These are phyloP conservation scores for Beauveria sp. DNA, from an alignment of 2,329 filamentous ascomycete genomes.

Conservation along the genomic window DNA sequence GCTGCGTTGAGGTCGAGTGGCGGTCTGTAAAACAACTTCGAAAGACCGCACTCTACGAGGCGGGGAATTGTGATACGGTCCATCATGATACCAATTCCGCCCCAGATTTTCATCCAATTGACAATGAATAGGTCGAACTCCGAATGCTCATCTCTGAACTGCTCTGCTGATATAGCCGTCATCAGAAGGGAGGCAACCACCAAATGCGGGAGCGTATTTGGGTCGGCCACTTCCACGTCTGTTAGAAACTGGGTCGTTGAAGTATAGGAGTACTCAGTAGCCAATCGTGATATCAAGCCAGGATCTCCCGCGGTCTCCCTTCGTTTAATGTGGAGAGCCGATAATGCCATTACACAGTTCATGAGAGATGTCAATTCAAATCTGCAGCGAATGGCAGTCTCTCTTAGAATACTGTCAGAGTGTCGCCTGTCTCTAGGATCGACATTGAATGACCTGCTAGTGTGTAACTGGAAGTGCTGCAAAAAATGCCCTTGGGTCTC, in stretches of 20 bases:
- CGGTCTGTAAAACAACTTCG: not conserved
- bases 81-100: conserved; percentile 30
- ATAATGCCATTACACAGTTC: not conserved
- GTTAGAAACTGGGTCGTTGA: not conserved
- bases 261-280: not conserved
- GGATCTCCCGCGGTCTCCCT: not conserved
- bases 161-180: conserved; percentile 41
- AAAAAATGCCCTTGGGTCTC: not conserved
- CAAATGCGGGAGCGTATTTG: conserved; percentile 41
- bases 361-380: not conserved
- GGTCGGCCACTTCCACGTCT: conserved; percentile 35
- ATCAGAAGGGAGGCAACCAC: conserved; percentile 44
- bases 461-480: not conserved
- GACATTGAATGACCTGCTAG: conserved; percentile 2
- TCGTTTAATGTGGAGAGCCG: not conserved
- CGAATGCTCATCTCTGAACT: conserved; percentile 40
- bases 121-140: conserved; percentile 39
- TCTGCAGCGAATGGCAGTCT: not conserved
- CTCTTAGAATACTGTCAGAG: not conserved
- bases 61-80: not conserved
- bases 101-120: conserved; percentile 50
- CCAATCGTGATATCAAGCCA: not conserved
- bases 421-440: not conserved
- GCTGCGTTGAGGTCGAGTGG: not conserved
- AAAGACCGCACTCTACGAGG: not conserved